Base-by-base conservation (phyloP, 2,329 filamentous ascomycete species). In the Grosmannia clavigera region DNA sequence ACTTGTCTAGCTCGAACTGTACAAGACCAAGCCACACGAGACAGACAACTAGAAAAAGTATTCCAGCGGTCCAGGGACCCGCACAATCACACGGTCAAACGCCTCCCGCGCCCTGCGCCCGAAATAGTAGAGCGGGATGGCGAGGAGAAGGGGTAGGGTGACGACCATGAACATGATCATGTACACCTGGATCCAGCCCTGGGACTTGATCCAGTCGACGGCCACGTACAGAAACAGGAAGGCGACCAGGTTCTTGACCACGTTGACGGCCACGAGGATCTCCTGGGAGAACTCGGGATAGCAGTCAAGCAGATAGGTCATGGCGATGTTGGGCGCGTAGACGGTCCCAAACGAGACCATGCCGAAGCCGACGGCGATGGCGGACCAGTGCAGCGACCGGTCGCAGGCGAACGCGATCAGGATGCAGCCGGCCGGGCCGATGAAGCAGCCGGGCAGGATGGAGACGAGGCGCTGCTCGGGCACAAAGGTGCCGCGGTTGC, bases 271-370 rank as follows among this genome's bases (percentile, higher is more conserved):
- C 11, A 40, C 35, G n/a, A 60, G 55, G 31, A 31, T 38, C 50
- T 60, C 59, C 29, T 55, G 46, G 6, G 59, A 55, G 2, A 60
- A 38, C 6, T 27, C 53, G 27, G 50, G 55, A 29, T 60, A 60
- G 59, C 59, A 57, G 38, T 60, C 59, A 10, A 29, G 35, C 43
- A 60, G 48, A 33, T 60, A 60, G 48, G 48, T 57, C 59, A 60
- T 58, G 54, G 59, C 54, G 9, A 60, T 60, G 38, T 29, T 57
- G 12, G 59, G 53, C 3, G 38, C 31, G 14, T n/a, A 48, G 25
- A 54, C 35, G 11, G 55, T 33, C 25, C 59, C 59, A 29, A 60
- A 33, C 31, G 25, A 40, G 48, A 60, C 38, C 16, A 60, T 33
- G 9, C 55, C 59, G 38, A 57, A 60, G 55, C 25, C 54, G 12